Conservation (phyloP, 345 rosid species). For the Heritiera fomes region DNA sequence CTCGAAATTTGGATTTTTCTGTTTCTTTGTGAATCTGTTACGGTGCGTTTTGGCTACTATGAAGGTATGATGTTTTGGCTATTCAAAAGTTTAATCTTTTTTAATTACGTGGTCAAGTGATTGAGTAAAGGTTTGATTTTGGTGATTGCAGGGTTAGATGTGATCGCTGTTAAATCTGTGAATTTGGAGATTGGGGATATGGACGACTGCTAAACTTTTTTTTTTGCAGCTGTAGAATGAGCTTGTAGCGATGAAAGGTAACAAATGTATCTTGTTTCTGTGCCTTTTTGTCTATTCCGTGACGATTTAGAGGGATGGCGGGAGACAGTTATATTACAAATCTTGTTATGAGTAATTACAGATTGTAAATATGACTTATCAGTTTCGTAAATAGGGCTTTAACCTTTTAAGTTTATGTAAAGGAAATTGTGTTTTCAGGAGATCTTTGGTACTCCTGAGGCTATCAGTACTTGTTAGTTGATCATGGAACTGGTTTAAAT, state of each 20-base stretch:
- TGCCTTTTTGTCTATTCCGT: conserved; percentile 19
- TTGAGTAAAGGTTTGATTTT: conserved; percentile 12
- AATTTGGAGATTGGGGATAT: conserved; percentile 9
- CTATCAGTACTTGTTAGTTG: background rate
- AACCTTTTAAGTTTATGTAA: background rate
- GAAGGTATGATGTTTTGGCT: conserved; percentile 37
- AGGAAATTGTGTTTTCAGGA: background rate
- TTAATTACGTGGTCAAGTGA: background rate
- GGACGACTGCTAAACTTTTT: background rate
- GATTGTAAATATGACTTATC: conserved; percentile 15
- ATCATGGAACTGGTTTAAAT: background rate
- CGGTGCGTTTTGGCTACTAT: conserved; percentile 48
- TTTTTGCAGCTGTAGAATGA: conserved; percentile 16
- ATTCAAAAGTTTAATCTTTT: background rate
- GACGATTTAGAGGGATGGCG: background rate
- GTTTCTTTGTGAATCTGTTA: background rate
- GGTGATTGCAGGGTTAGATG: conserved; percentile 18
- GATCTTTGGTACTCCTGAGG: background rate
- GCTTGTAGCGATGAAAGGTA: conserved; percentile 17
- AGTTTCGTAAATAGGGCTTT: background rate
- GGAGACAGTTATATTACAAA: conserved; percentile 11
- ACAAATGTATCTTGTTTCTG: conserved; percentile 11
- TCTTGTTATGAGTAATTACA: background rate
- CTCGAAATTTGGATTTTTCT: background rate
- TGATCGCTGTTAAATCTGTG: conserved; percentile 1